Evolutionary conservation across 495 filamentous ascomycete species (phyloP).

Genomic region (Podospora pseudoanserina): DNA sequence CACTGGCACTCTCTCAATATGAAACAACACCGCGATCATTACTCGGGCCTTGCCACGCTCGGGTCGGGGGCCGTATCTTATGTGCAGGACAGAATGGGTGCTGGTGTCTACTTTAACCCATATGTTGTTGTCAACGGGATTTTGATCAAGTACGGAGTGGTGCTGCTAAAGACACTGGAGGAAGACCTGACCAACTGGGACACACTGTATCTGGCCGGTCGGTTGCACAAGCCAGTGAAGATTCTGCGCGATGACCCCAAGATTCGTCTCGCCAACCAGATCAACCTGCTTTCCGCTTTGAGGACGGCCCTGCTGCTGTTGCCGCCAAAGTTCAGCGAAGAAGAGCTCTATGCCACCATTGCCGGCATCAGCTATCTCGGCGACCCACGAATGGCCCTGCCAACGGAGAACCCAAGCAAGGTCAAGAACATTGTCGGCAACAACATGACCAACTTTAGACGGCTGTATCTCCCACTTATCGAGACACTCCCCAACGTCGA

Average conservation of each 20-base stretch:
- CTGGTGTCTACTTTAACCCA: conserved; percentile 96
- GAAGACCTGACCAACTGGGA: conserved; percentile 84
- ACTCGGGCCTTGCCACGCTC: conserved; percentile 78
- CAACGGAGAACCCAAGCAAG: conserved; percentile 87
- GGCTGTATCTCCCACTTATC: conserved; percentile 84
- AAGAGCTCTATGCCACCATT: conserved; percentile 83
- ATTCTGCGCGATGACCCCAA: conserved; percentile 90
- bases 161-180: conserved; percentile 84
- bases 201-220: conserved; percentile 88
- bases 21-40: conserved; percentile 83
- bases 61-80: conserved; percentile 78
- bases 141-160: conserved; percentile 95
- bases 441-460: conserved; percentile 86
- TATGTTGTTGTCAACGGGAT: conserved; percentile 95
- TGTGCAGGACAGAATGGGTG: conserved; percentile 83
- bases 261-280: conserved; percentile 88
- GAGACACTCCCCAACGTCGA: conserved; percentile 82
- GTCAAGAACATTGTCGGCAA: conserved; percentile 88
- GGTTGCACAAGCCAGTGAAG: conserved; percentile 95
- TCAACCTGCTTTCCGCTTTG: conserved; percentile 87
- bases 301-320: conserved; percentile 85
- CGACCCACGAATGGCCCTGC: conserved; percentile 86
- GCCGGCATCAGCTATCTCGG: conserved; percentile 89
- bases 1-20: conserved; percentile 97
- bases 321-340: conserved; percentile 78